Evolutionary conservation across 768 basidiomycete genomes (phyloP).

Genomic region (Boletus vermiculosoides): DNA sequence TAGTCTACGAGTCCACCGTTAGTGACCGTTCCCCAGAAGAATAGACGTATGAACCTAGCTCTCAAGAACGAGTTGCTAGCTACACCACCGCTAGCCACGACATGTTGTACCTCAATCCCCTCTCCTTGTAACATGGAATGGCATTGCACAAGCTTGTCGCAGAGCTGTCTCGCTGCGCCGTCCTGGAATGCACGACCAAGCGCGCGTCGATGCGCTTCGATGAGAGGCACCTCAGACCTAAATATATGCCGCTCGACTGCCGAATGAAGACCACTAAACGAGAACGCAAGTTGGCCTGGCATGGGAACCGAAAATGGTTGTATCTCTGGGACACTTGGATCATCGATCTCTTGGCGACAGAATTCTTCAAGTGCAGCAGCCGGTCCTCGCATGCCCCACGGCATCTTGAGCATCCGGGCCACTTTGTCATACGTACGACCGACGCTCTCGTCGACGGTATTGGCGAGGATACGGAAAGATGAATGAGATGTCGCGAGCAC

Average conservation of each 20-base stretch:
- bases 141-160: conserved; percentile 57
- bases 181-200: conserved; percentile 73
- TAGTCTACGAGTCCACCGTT: conserved; percentile 30
- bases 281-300: conserved; percentile 62
- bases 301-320: conserved; percentile 49
- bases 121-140: conserved; percentile 43
- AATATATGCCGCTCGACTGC: conserved; percentile 59
- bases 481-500: conserved; percentile 63
- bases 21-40: background rate
- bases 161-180: conserved; percentile 69
- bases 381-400: conserved; percentile 61
- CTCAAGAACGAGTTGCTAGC: conserved; percentile 81
- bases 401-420: conserved; percentile 64
- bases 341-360: conserved; percentile 38
- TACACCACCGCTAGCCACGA: conserved; percentile 92
- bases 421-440: conserved; percentile 86
- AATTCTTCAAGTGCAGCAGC: conserved; percentile 83
- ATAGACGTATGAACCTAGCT: conserved; percentile 44
- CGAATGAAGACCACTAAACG: conserved; percentile 77
- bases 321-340: conserved; percentile 28
- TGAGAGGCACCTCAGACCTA: conserved; percentile 33
- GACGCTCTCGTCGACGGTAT: conserved; percentile 71
- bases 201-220: conserved; percentile 33
- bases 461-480: conserved; percentile 68
- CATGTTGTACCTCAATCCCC: conserved; percentile 46